Percentiles rank a stretch among this genome's conserved stretches.
These are phyloP conservation scores for Candida bentonensis DNA, from an alignment of 805 yeast genomes.

Conservation along the genomic window DNA sequence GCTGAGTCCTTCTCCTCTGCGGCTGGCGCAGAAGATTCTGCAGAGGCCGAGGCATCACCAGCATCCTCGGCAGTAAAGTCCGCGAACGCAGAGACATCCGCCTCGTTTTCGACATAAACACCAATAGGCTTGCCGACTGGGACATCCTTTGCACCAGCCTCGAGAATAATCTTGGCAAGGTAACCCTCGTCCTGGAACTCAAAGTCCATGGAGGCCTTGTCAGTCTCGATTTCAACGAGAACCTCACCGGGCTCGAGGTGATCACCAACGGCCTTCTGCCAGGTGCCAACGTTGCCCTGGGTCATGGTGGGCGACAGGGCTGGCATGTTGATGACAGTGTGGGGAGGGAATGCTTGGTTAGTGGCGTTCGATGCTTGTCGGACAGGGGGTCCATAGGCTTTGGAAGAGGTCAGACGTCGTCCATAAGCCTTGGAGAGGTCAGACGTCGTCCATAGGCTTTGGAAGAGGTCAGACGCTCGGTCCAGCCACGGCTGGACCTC, in stretches of 20 bases:
- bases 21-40: slow-evolving; percentile 24
- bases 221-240: slow-evolving; percentile 94
- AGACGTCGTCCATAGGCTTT: too few species aligned
- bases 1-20: slow-evolving; percentile 11
- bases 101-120: slow-evolving; percentile 80
- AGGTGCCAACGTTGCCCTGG: slow-evolving; percentile 77
- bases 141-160: slow-evolving; percentile 75
- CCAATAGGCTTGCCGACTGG: slow-evolving; percentile 95
- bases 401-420: background rate
- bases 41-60: slow-evolving; percentile 36
- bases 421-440: too few species aligned
- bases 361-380: background rate
- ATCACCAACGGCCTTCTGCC: slow-evolving; percentile 89
- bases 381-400: background rate
- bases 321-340: slow-evolving; percentile 90
- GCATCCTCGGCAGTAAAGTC: slow-evolving; percentile 77
- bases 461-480: too few species aligned
- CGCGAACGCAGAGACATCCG: slow-evolving; percentile 77
- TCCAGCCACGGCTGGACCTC: too few species aligned
- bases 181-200: slow-evolving; percentile 96
- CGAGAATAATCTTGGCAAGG: slow-evolving; percentile 74
- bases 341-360: slow-evolving; percentile 47
- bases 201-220: slow-evolving; percentile 95
- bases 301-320: slow-evolving; percentile 99
- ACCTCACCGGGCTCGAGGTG: slow-evolving; percentile 82